phyloP scores from a whole-genome alignment of 148 eudicot genomes.

The Amaranthus hypochondriacus region DNA sequence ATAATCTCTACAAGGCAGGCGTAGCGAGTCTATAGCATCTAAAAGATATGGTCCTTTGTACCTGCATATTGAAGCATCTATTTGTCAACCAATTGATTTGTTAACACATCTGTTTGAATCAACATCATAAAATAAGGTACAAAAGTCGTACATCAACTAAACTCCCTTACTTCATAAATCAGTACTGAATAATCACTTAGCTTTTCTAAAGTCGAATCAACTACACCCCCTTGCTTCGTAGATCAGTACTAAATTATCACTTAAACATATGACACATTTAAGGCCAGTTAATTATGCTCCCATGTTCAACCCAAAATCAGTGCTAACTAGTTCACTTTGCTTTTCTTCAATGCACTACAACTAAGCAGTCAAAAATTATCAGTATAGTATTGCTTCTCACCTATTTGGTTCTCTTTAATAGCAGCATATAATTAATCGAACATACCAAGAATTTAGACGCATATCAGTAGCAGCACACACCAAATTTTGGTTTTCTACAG shows the following conservation, averaged over 20 bases:
- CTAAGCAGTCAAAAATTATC: too few species aligned
- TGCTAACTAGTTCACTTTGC: too few species aligned
- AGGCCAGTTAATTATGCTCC: too few species aligned
- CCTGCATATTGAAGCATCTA: constrained; percentile 43
- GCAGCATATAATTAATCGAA: constrained; percentile 10
- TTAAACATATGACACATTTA: too few species aligned
- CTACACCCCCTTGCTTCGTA: too few species aligned
- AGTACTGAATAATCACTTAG: too few species aligned
- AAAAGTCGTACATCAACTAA: not conserved
- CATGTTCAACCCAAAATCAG: too few species aligned
- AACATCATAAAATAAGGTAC: not conserved
- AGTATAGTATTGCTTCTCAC: too few species aligned
- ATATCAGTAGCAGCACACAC: constrained; percentile 61
- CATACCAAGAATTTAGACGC: constrained; percentile 80
- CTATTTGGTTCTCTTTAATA: too few species aligned
- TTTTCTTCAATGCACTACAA: too few species aligned
- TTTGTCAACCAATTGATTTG: not conserved
- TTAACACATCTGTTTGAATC: not conserved
- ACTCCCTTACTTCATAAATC: not conserved
- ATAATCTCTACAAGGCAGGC: constrained; percentile 75
- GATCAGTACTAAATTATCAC: too few species aligned
- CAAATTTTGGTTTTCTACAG: constrained; percentile 88
- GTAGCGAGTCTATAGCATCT: constrained; percentile 71
- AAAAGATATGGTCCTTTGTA: constrained; percentile 68
- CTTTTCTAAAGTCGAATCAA: too few species aligned